A percentile compares a stretch with the other conserved stretches of the same genome.
Conservation (phyloP, 176 grass and related monocot species). For the Carex parvula region DNA sequence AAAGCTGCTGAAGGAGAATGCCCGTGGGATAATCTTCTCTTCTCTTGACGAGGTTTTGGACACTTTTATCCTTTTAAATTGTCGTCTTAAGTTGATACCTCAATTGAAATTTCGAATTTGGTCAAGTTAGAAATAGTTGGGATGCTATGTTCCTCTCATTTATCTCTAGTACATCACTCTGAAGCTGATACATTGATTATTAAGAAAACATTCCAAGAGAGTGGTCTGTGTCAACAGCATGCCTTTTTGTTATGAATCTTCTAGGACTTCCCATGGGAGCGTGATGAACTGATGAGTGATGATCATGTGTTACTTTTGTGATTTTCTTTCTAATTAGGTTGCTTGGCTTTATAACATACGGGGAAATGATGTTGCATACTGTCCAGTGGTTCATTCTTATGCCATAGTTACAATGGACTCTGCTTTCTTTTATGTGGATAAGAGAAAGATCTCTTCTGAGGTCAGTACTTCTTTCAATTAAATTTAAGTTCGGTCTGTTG, state of each 20-base stretch:
- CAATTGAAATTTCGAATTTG: neutral
- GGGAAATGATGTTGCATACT: slow-evolving; percentile 86
- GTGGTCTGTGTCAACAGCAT: neutral
- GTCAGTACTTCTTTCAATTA: slow-evolving; percentile 36
- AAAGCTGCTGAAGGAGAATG: slow-evolving; percentile 54
- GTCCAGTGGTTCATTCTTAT: slow-evolving; percentile 94
- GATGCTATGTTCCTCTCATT: neutral
- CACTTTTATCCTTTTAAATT: neutral
- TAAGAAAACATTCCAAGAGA: neutral
- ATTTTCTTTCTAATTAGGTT: slow-evolving; percentile 48
- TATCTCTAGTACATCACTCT: neutral
- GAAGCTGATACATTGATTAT: neutral
- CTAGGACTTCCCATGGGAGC: neutral
- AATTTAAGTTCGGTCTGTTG: neutral
- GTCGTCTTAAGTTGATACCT: neutral
- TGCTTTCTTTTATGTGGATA: slow-evolving; percentile 97
- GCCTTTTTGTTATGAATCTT: neutral
- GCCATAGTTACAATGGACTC: slow-evolving; percentile 63
- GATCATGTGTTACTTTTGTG: slow-evolving; percentile 25
- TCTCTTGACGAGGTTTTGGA: slow-evolving; percentile 83
- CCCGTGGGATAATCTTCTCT: slow-evolving; percentile 57
- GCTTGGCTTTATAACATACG: slow-evolving; percentile 93
- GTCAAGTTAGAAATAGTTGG: neutral
- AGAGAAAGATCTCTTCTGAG: slow-evolving; percentile 74
- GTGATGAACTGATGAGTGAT: neutral